Evolutionary conservation across 2,329 filamentous ascomycete species (phyloP).

Genomic region (Macrophomina pseudophaseolina): DNA sequence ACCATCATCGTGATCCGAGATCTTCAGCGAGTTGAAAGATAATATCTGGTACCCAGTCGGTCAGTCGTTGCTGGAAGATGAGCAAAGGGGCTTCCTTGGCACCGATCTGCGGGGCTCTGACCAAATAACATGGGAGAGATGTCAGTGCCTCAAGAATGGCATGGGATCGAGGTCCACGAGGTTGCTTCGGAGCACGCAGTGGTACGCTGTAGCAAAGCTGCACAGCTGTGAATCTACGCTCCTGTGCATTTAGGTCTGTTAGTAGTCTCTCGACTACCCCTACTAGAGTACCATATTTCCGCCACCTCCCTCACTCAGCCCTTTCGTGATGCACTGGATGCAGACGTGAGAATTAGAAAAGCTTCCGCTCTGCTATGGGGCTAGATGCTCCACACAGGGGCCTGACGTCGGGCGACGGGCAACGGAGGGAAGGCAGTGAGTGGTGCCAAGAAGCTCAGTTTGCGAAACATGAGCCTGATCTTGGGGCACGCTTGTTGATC

Average conservation of each 20-base stretch:
- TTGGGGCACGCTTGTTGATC: not conserved
- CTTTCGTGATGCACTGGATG: not conserved
- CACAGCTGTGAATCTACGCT: too few relatives aligned
- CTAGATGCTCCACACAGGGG: not conserved
- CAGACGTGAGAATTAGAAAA: not conserved
- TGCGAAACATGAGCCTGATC: not conserved
- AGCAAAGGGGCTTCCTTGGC: too few relatives aligned
- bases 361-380: not conserved
- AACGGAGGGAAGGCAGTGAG: not conserved
- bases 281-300: too few relatives aligned
- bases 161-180: not conserved
- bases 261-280: too few relatives aligned
- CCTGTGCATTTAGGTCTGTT: too few relatives aligned
- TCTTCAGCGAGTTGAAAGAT: too few relatives aligned
- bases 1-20: too few relatives aligned
- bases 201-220: not conserved
- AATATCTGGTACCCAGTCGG: too few relatives aligned
- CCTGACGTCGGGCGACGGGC: not conserved
- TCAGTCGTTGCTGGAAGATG: too few relatives aligned
- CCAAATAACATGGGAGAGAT: too few relatives aligned
- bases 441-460: not conserved
- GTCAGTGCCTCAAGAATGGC: not conserved
- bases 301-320: too few relatives aligned
- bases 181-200: not conserved
- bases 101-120: too few relatives aligned